Percentiles rank a stretch among this genome's conserved stretches.
phyloP scores from a whole-genome alignment of 1,284 basidiomycete genomes.

The Ganoderma lucidum region DNA sequence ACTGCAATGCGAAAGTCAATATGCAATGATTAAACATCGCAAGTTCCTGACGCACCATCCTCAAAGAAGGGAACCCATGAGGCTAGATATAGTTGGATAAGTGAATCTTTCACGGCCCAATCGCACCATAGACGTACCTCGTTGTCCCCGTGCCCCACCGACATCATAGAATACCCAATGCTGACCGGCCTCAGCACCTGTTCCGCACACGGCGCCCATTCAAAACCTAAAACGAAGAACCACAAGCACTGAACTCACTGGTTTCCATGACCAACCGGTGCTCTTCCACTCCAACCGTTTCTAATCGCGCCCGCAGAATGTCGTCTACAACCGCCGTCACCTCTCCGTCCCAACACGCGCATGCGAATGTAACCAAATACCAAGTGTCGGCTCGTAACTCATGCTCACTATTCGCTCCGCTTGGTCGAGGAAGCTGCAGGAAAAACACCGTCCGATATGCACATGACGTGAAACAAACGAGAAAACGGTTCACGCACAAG shows the following conservation, averaged over 20 bases:
- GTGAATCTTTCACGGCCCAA: not conserved
- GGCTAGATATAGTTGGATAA: constrained; percentile 42
- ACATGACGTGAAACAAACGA: not conserved
- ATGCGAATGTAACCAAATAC: constrained; percentile 39
- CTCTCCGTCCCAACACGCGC: constrained; percentile 18
- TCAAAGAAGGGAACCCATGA: constrained; percentile 74
- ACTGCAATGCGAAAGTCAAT: constrained; percentile 43
- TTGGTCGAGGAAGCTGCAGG: constrained; percentile 62
- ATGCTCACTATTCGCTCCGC: constrained; percentile 55
- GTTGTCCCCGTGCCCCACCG: constrained; percentile 60
- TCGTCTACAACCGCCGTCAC: constrained; percentile 50
- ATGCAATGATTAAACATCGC: not conserved
- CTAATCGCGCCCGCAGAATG: constrained; percentile 65
- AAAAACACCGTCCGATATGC: not conserved
- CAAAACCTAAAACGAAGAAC: not conserved
- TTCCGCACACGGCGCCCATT: constrained; percentile 25
- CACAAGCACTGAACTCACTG: constrained; percentile 33
- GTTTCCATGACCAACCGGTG: constrained; percentile 60
- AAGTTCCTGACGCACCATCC: constrained; percentile 51
- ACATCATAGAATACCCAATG: constrained; percentile 70
- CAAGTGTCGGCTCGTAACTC: constrained; percentile 58
- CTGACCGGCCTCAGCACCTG: constrained; percentile 45
- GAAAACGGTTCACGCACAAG: constrained; percentile 54
- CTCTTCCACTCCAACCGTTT: constrained; percentile 68
- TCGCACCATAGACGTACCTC: constrained; percentile 47